phyloP scores from a whole-genome alignment of 345 rosid species.

The Citrus medica region DNA sequence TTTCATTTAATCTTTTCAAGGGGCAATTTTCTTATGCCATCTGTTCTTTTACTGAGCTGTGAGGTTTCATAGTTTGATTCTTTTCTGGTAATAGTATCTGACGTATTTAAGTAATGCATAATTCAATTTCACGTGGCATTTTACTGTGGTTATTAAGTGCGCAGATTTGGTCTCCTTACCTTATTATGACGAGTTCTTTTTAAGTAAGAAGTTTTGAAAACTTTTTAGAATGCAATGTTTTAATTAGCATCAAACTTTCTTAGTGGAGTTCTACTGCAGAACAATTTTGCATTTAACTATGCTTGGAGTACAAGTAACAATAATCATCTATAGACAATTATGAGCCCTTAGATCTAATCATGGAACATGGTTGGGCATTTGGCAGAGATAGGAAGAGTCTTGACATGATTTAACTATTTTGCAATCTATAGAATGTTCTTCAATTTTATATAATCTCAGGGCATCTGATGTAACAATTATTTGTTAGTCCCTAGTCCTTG shows the following conservation, averaged over 20 bases:
- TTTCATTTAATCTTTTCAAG: slow-evolving; percentile 17
- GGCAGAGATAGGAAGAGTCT: not conserved
- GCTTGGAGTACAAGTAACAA: not conserved
- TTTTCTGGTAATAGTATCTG: slow-evolving; percentile 3
- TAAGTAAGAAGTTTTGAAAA: not conserved
- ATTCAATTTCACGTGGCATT: not conserved
- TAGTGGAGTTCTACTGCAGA: not conserved
- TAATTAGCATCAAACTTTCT: not conserved
- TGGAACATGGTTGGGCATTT: not conserved
- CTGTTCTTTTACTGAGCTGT: slow-evolving; percentile 12
- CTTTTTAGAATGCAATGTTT: not conserved
- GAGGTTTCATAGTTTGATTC: not conserved
- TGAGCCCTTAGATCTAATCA: not conserved
- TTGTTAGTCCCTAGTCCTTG: not conserved
- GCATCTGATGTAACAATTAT: not conserved
- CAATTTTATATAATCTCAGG: not conserved
- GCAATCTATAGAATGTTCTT: not conserved
- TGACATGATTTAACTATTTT: not conserved
- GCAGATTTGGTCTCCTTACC: not conserved
- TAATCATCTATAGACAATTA: not conserved
- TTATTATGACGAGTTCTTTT: too few species aligned
- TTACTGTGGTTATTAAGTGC: not conserved
- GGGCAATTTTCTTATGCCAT: slow-evolving; percentile 11
- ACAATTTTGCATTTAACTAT: not conserved
- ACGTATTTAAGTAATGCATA: slow-evolving; percentile 6